These are phyloP conservation scores for Colletotrichum paranaense DNA, from an alignment of 2,329 filamentous ascomycete species.

Conservation along the genomic window DNA sequence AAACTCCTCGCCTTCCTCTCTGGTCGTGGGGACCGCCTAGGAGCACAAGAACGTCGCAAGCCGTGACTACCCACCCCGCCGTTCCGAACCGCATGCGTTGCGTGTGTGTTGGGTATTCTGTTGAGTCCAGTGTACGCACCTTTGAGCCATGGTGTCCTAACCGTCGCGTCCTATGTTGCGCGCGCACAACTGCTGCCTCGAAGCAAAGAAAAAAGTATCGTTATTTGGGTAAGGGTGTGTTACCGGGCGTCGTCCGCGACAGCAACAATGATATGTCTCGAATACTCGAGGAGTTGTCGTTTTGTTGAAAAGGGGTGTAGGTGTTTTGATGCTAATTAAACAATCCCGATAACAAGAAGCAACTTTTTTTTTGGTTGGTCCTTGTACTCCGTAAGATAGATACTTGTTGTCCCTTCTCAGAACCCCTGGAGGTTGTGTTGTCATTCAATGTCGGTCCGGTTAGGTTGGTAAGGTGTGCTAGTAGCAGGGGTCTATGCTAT, in stretches of 20 bases:
- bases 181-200: neutral
- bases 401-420: neutral
- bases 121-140: constrained; percentile 14
- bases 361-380: neutral
- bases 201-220: neutral
- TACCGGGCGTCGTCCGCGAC: neutral
- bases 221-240: neutral
- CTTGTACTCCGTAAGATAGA: neutral
- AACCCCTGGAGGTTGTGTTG: neutral
- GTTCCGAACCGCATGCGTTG: neutral
- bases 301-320: neutral
- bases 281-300: neutral
- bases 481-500: constrained; percentile 5
- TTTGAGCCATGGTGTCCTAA: constrained; percentile 34
- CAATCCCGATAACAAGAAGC: neutral
- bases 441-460: neutral
- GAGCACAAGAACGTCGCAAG: neutral
- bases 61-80: neutral
- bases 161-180: neutral
- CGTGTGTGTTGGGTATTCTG: neutral
- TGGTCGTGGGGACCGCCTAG: no score
- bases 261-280: neutral
- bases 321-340: neutral
- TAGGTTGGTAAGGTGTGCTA: constrained; percentile 8
- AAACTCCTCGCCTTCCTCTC: no score